phyloP scores from a whole-genome alignment of 345 rosid genomes.

The Ailanthus altissimus region DNA sequence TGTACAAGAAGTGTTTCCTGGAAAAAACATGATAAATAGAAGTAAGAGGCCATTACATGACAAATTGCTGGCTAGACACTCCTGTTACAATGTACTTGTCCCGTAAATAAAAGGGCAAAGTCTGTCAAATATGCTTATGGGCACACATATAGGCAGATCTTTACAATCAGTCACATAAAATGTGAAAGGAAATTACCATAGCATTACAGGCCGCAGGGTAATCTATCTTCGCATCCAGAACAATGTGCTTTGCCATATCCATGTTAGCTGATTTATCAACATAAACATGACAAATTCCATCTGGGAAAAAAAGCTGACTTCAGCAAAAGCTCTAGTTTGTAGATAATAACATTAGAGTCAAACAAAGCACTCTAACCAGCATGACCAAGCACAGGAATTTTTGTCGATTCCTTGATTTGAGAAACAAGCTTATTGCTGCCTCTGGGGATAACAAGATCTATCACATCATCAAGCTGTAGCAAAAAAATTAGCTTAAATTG shows the following conservation, averaged over 20 bases:
- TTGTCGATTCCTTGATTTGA: slow-evolving; percentile 84
- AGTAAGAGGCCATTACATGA: neutral
- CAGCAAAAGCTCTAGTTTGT: slow-evolving; percentile 6
- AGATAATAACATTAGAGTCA: neutral
- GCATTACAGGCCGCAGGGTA: slow-evolving; percentile 99
- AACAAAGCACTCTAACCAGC: slow-evolving; percentile 58
- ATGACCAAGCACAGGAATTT: slow-evolving; percentile 97
- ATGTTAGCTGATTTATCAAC: slow-evolving; percentile 82
- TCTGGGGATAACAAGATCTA: slow-evolving; percentile 99
- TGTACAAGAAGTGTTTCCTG: slow-evolving; percentile 44
- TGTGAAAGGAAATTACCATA: slow-evolving; percentile 54
- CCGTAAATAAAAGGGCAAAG: neutral
- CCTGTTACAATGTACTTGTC: neutral
- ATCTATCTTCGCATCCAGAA: slow-evolving; percentile 89
- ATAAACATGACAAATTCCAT: slow-evolving; percentile 97
- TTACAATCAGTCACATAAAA: neutral
- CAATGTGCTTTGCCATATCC: slow-evolving; percentile 78
- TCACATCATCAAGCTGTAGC: slow-evolving; percentile 93
- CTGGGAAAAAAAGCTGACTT: slow-evolving; percentile 37
- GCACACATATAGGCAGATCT: neutral
- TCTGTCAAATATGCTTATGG: neutral
- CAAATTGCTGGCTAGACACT: neutral
- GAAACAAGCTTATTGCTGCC: slow-evolving; percentile 98
- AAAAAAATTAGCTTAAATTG: neutral
- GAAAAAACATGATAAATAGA: slow-evolving; percentile 6